Percentiles rank a stretch among this genome's conserved stretches.
Evolutionary conservation across 108 stramenopile genomes (phyloP).

Genomic region (Cyclotella baltica): DNA sequence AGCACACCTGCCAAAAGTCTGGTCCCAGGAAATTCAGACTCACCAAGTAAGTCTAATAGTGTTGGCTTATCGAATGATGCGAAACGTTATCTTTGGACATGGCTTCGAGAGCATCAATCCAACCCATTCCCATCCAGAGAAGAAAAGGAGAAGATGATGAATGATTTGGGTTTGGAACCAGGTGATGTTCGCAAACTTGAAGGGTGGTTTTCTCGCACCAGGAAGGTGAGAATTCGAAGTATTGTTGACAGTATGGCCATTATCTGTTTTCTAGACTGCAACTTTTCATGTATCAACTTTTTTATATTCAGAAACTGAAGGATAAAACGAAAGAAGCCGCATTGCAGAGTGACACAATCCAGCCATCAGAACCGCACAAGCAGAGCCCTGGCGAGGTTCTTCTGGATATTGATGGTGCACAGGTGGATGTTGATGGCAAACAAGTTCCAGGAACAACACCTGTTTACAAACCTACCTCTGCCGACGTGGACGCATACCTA

Average conservation of each 20-base stretch:
- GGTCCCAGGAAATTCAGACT: background rate
- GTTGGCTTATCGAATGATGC: conserved; percentile 34
- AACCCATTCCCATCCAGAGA: conserved; percentile 50
- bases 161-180: conserved; percentile 25
- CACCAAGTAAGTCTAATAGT: background rate
- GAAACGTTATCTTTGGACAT: conserved; percentile 43
- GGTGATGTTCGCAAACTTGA: conserved; percentile 37
- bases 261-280: too few species aligned
- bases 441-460: background rate
- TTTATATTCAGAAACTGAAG: too few species aligned
- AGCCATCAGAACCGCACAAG: too few species aligned
- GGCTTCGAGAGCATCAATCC: conserved; percentile 33
- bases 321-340: too few species aligned
- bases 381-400: too few species aligned
- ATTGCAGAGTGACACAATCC: too few species aligned
- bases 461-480: background rate
- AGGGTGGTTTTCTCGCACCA: conserved; percentile 28
- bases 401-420: too few species aligned
- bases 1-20: background rate
- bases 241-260: too few species aligned
- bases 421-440: background rate
- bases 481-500: background rate
- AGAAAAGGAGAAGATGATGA: conserved; percentile 44
- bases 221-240: background rate
- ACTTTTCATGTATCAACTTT: too few species aligned